Percentiles rank a stretch among this genome's conserved stretches.
These are phyloP conservation scores for Moringa oleifera DNA, from an alignment of 345 rosid species.

Conservation along the genomic window DNA sequence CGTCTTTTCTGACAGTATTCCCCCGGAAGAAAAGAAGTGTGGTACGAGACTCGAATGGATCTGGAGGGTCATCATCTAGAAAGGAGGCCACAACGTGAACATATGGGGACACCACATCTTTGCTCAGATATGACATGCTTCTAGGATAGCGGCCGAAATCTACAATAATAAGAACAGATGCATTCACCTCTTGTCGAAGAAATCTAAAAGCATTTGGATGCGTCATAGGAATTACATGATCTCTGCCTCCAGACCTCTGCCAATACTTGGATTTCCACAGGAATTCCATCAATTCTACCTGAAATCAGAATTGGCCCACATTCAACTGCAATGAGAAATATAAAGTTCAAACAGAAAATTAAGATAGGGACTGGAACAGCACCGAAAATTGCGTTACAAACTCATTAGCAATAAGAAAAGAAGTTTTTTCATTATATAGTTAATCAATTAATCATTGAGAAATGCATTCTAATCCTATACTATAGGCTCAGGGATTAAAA, in stretches of 20 bases:
- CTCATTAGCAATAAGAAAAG: neutral
- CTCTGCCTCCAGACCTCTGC: conserved; percentile 92
- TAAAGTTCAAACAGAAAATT: neutral
- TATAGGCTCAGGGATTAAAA: neutral
- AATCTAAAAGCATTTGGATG: conserved; percentile 99
- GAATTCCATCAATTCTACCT: conserved; percentile 72
- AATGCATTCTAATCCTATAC: too few species aligned
- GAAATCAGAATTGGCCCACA: conserved; percentile 13
- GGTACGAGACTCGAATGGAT: conserved; percentile 68
- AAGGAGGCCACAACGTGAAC: conserved; percentile 87
- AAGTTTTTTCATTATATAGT: neutral
- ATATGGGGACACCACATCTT: conserved; percentile 92
- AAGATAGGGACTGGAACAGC: neutral
- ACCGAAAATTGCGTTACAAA: neutral
- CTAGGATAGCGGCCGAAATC: conserved; percentile 84
- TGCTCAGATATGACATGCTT: conserved; percentile 63
- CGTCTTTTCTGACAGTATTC: conserved; percentile 83
- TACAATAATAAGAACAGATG: conserved; percentile 79
- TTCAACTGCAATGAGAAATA: neutral
- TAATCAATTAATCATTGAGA: neutral
- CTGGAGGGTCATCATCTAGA: conserved; percentile 36
- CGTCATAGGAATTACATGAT: conserved; percentile 95
- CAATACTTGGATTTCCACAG: conserved; percentile 69
- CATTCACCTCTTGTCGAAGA: conserved; percentile 74
- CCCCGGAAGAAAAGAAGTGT: conserved; percentile 92